These are phyloP conservation scores for Phytophthora constricta DNA, from an alignment of 352 stramenopile species.

Conservation along the genomic window DNA sequence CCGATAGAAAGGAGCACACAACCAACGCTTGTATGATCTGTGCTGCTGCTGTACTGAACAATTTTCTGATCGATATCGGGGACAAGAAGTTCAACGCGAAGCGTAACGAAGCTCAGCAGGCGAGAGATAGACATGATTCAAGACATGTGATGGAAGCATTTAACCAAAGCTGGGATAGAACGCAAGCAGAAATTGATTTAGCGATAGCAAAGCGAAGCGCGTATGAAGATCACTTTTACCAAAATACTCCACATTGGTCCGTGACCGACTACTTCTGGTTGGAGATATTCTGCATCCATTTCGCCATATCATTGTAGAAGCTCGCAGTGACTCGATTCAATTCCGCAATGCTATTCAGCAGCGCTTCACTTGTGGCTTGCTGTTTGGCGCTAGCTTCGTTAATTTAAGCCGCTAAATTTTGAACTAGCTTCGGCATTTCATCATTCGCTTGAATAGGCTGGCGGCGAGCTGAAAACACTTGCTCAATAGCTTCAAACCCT, in stretches of 20 bases:
- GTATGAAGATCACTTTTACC: constrained; percentile 14
- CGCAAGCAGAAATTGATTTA: constrained; percentile 21
- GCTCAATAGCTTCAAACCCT: background rate
- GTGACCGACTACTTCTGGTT: background rate
- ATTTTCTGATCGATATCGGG: constrained; percentile 14
- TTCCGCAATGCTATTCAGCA: background rate
- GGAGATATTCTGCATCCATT: background rate
- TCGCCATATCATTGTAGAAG: background rate
- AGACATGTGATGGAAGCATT: constrained; percentile 15
- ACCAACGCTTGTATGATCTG: constrained; percentile 18
- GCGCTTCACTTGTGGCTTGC: background rate
- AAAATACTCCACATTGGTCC: constrained; percentile 7
- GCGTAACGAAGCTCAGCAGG: background rate
- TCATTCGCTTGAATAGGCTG: background rate
- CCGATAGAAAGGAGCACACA: constrained; percentile 2
- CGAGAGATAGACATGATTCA: constrained; percentile 1
- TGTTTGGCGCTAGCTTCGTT: background rate
- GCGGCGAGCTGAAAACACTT: background rate
- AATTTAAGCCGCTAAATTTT: background rate
- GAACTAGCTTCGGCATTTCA: background rate
- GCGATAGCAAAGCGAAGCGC: constrained; percentile 12
- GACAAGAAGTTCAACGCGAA: constrained; percentile 11
- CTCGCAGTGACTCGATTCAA: background rate
- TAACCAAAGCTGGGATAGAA: constrained; percentile 7
- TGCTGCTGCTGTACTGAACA: constrained; percentile 8